Evolutionary conservation across 2,329 filamentous ascomycete genomes (phyloP), one percentile per base, ranked within the genome.

Genomic region (Ceratocystis lukuohia): DNA sequence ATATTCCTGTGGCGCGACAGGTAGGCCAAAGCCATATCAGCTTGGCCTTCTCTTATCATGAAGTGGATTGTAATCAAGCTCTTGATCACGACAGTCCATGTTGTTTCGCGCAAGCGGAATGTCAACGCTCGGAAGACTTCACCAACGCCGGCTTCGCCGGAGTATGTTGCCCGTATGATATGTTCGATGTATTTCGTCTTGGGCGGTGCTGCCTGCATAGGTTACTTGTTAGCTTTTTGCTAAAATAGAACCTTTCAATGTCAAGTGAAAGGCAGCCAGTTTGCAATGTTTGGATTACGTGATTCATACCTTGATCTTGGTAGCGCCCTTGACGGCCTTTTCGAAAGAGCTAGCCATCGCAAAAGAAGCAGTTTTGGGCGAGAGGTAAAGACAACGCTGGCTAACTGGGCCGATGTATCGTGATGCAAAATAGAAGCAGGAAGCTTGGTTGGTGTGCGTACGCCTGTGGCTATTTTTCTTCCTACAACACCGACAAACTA

Each of bases 81-180:
- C 80, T 99, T 99, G 86, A 96, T 96, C 70, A 96, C 93, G 67
- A 97, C 91, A n/a, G 94, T 99, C 94, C 94, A 99, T 80, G 94
- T 96, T 71, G 93, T 93, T 75, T 99, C 94, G 74, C 91, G 88
- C 70, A 99, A 78, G 64, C 94, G 86, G 74, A 91, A 85, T 74
- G 95, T 91, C 65, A 99, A 80, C 53, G 91, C 90, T 69, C 94
- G 87, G 76, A 99, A 97, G 73, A 99, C 89, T 78, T 99, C 94
- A 68, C 88, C 93, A 68, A 99, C 91, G 71, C 93, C 94, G 65
- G 90, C 89, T 77, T 99, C 94, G 71, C 92, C 94, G 25, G 91
- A 88, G 77, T 96, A 91, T 46, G 94, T 99, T 69, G 94, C 93
- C 71, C 96, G 83, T 67, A 99, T 84, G 74, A 99, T 96, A 75